Evolutionary conservation across 768 basidiomycete species (phyloP), one percentile per base, ranked within the genome.

Genomic region (Psilocybe subaeruginosa): DNA sequence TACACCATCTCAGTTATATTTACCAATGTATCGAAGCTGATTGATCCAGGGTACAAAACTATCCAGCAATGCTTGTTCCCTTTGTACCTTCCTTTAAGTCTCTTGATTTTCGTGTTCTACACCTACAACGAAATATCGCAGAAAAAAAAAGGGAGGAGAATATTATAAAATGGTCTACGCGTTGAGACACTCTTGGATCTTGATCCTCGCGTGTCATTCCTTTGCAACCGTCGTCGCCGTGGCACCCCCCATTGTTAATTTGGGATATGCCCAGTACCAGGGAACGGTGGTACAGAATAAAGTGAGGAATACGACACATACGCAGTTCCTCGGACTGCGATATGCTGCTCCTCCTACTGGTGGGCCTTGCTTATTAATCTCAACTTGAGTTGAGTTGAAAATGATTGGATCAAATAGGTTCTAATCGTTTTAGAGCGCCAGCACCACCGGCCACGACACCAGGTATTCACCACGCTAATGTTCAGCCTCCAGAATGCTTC

Each of bases 321-420:
- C 76, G 0, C 64, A 69, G 14, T 82, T 79, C 61, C 70, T 81
- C 11, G 78, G 78, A 0, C 74, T 84, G 47, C 76, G 83, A 7
- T 85, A 80, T 69, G 84, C 85, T 9, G 81, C 80, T 16, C 71
- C 82, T 29, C 83, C 84, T 2, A 61, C 76, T 31, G 82, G 82
- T 80, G 27, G 27, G 74, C 59, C 19, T 29, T 50, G 6, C 30
- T 30, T 9, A 11, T 6, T 11, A 14, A 27, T 12, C 14, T 11
- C 2, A 4, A 50, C 29, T 6, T 35, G 33, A 35, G 2, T 9
- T 35, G 33, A 7, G 33, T 6, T 2, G 33, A 35, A 19, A 19
- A 7, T 35, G 33, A 35, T 35, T 35, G 33, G 6, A 30, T 46
- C n/a, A 19, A 19, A 3, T 47, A 77, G 79, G 73, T 17, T 61